Evolutionary conservation across 345 rosid genomes (phyloP), one percentile per base, ranked within the genome.

Genomic region (Brassica cretica): DNA sequence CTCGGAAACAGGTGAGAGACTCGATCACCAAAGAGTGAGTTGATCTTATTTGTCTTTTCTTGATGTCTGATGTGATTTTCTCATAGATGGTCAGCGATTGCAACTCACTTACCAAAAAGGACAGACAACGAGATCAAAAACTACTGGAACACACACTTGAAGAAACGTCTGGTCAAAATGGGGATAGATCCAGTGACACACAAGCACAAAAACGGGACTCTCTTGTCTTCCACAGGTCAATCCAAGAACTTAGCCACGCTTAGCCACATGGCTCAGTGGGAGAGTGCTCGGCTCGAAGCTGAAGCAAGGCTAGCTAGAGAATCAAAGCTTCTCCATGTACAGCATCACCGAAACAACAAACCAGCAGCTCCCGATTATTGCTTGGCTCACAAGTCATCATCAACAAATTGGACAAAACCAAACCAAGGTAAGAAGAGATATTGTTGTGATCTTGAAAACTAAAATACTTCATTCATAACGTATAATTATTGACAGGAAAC

Each of bases 1-100:
- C 85, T 93, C 11, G 98, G 97, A 49, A 93, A 93, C 88, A 91
- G 98, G 98, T 91, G 53, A 71, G 96, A 89, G 53, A 65, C 6
- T 37, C 53, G 5, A 5, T 32, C 66, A 37, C 32, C 53, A 41
- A 2, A 41, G 49, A 41, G 46, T 41, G 14, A 10, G 14, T 41
- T 41, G 49, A 41, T 41, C 5, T 41, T 41, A 0, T 41, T 41
- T 41, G 49, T 10, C 49, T 0, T 41, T 41, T 41, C 49, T 41
- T 11, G 4, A 35, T 74, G 7, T 82, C 51, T 84, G 80, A 80
- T 64, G 21, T 0, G 39, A n/a, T 25, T 44, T 39, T 29, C 2
- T 37, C 41, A 30, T 69, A 91, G 96, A 77, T 91, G 96, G 96
- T 89, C 96, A 75, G 93, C 93, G 4, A 91, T 91, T 64, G 96